Conservation (phyloP, 1,139 yeast species). For the Eremothecium sinecaudum region DNA sequence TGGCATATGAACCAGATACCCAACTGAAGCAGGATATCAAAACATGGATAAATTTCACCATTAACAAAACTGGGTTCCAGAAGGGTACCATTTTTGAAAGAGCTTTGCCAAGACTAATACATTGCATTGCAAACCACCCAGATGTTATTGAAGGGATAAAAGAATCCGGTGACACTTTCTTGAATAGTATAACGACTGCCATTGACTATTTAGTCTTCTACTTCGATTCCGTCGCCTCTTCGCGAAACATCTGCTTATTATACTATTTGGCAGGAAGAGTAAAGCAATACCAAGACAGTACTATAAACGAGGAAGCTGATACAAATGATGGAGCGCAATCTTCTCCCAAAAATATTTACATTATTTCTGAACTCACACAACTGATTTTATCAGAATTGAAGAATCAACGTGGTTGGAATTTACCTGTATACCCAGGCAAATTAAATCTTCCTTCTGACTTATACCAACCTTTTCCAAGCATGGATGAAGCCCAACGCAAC, state of each 20-base stretch:
- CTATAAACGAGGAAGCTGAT: constrained; percentile 32
- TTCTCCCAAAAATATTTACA: constrained; percentile 40
- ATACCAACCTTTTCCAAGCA: constrained; percentile 44
- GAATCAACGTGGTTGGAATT: constrained; percentile 54
- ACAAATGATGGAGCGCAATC: constrained; percentile 27
- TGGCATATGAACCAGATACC: constrained; percentile 63
- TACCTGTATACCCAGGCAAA: constrained; percentile 77
- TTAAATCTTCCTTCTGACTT: constrained; percentile 57
- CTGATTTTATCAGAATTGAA: constrained; percentile 51
- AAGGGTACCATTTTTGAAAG: constrained; percentile 50
- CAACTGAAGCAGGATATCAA: constrained; percentile 42
- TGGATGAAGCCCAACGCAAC: constrained; percentile 31
- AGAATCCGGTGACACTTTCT: constrained; percentile 22
- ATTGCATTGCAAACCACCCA: constrained; percentile 66
- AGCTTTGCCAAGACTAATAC: constrained; percentile 57
- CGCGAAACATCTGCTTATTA: constrained; percentile 61
- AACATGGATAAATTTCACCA: constrained; percentile 68
- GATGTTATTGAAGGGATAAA: constrained; percentile 44
- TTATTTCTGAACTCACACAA: constrained; percentile 68
- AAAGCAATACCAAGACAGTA: constrained; percentile 64
- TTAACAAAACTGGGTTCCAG: constrained; percentile 35
- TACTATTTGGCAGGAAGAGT: constrained; percentile 72
- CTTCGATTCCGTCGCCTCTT: constrained; percentile 50
- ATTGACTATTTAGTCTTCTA: constrained; percentile 51
- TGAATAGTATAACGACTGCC: constrained; percentile 44